Base-by-base conservation (phyloP, 768 basidiomycete species). In the Chalciporus piperatus region DNA sequence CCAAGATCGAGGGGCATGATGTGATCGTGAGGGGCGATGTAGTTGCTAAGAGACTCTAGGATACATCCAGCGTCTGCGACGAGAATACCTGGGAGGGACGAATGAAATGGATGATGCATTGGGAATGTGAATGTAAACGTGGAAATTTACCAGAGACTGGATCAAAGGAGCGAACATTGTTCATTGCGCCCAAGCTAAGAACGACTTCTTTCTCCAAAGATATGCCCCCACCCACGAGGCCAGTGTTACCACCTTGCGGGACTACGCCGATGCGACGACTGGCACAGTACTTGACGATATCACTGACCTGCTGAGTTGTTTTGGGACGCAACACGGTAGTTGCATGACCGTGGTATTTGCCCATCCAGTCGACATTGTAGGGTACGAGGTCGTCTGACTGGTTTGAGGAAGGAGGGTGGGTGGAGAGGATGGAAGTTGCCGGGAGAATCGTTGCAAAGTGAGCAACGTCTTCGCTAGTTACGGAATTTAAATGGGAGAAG, bases 201-300 rank as follows among this genome's bases (percentile, higher is more conserved):
- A 99, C 79, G 55, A 98, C 70, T 70, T 99, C 97, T 66, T 95
- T 87, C 58, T 83, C 75, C 35, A 93, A 66, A 0, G 97, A 96
- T 11, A 96, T 89, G 55, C 94, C 85, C 33, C 97, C 97, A 50
- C 95, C 97, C 33, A 99, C 97, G 12, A 99, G 81, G 14, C 97
- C 97, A 0, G 97, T 99, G 73, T 99, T 99, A 41, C 97, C 97
- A 42, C 97, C 96, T 69, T 99, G 97, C 2, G 97, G 97, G 2
- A 97, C 94, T 48, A 98, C 81, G n/a, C 85, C 86, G 38, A 99
- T 88, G 48, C 81, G 78, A 50, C 83, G 78, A 48, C 85, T 76
- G 59, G 86, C 83, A 70, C 97, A 98, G 76, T 85, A 91, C 65
- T 84, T 86, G 64, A 98, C 76, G 48, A 98, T 88, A 59, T 87